phyloP scores from a whole-genome alignment of 345 rosid species.

The Durio zibethinus region DNA sequence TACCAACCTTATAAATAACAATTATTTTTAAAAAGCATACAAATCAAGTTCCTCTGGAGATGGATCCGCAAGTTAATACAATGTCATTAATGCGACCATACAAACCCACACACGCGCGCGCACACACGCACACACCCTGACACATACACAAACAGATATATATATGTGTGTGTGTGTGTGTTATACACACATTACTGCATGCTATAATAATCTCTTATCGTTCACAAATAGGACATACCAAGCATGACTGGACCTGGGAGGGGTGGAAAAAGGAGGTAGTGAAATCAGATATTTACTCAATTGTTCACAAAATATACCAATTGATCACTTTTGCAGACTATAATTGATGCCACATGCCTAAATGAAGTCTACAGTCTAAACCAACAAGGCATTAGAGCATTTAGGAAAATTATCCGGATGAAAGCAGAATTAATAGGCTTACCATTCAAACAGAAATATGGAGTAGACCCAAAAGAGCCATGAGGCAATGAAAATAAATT shows the following conservation, averaged over 20 bases:
- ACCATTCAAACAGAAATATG: neutral
- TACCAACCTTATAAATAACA: neutral
- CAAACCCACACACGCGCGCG: too few relatives aligned
- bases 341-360: neutral
- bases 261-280: neutral
- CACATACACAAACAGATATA: too few relatives aligned
- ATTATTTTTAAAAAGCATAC: neutral
- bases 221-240: neutral
- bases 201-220: neutral
- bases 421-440: neutral
- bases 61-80: neutral
- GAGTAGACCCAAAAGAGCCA: neutral
- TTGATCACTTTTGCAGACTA: neutral
- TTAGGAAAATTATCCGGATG: neutral
- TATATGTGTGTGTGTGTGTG: neutral
- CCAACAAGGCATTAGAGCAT: neutral
- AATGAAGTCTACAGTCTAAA: neutral
- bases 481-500: neutral
- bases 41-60: neutral
- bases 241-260: neutral
- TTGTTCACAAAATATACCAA: neutral
- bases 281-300: neutral
- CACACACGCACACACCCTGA: too few relatives aligned
- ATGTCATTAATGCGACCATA: neutral
- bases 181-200: neutral